Evolutionary conservation across 1,284 basidiomycete species (phyloP), one percentile per base, ranked within the genome.

Genomic region (Neotropicomus parvogracilis): DNA sequence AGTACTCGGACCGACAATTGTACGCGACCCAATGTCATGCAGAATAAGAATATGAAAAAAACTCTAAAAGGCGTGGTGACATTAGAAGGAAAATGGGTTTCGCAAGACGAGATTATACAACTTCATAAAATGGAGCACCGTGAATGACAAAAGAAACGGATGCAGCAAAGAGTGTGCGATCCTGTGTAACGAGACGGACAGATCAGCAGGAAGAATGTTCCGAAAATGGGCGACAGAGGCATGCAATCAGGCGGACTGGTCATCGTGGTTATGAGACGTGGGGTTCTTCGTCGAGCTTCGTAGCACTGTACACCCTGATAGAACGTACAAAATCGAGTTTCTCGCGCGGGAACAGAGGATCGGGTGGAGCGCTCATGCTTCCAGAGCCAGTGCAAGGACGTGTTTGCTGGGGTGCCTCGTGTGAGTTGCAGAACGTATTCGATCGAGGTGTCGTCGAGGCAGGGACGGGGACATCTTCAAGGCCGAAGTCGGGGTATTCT

Each of bases 301-400:
- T 65, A 31, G 78, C 81, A 44, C 75, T 68, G 56, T 74, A 88
- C 9, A 85, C 76, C 29, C 72, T 73, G 50, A 85, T 73, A 11
- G 73, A 75, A 36, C 82, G 77, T 3, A 84, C 68, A 52, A 79
- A 74, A 8, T 73, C 71, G 36, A 78, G 66, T 40, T 73, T 72
- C 21, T 73, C 69, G 7, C 58, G 58, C 14, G 57, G 57, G 37
- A 69, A 72, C 12, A 55, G 40, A 19, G 64, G 59, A 17, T 63
- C 59, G 6, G 47, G 41, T 1, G 55, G 52, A 35, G 53, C 34
- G 11, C 28, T 46, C 50, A 51, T 58, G 20, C 26, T 33, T 19
- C 54, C 46, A 8, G 53, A 50, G 36, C 41, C 28, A 0, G 37
- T 3, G 12, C 55, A 47, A 17, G 50, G 44, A 31, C 52, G 46